Percentiles rank a stretch among this genome's conserved stretches.
phyloP scores from a whole-genome alignment of 2,329 filamentous ascomycete genomes.

The Cladosporium sphaerospermum region DNA sequence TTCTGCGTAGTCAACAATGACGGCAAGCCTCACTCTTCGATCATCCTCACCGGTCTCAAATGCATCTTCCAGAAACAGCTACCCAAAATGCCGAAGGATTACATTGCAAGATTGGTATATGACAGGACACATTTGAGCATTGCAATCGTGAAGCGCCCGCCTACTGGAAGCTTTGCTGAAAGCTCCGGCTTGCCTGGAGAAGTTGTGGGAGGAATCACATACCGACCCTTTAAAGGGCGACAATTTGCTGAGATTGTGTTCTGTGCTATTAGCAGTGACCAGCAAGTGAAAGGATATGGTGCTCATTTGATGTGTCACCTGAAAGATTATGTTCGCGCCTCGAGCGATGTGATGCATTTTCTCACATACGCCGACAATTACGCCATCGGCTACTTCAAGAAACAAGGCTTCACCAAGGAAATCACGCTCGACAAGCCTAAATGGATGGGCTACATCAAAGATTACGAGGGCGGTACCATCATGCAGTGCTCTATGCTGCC shows the following conservation, averaged over 20 bases:
- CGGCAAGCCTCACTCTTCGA: slow-evolving; percentile 75
- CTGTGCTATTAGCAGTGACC: slow-evolving; percentile 93
- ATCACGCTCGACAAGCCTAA: slow-evolving; percentile 83
- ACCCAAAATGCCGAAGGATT: slow-evolving; percentile 99
- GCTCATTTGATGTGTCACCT: slow-evolving; percentile 97
- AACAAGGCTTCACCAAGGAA: slow-evolving; percentile 97
- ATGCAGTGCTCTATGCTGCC: slow-evolving; percentile 99
- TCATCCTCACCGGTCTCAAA: slow-evolving; percentile 91
- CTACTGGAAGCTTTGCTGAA: slow-evolving; percentile 37
- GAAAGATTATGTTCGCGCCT: slow-evolving; percentile 97
- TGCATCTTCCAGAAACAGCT: slow-evolving; percentile 98
- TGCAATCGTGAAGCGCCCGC: slow-evolving; percentile 91
- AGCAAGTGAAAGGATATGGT: slow-evolving; percentile 97
- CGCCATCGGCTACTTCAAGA: slow-evolving; percentile 98
- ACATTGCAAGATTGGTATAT: slow-evolving; percentile 95
- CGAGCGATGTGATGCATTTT: slow-evolving; percentile 96
- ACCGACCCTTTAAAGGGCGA: slow-evolving; percentile 84
- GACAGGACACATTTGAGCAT: slow-evolving; percentile 94
- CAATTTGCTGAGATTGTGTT: slow-evolving; percentile 98
- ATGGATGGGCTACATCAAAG: slow-evolving; percentile 99
- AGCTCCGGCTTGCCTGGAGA: slow-evolving; percentile 27
- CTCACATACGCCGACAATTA: slow-evolving; percentile 98
- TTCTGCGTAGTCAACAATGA: slow-evolving; percentile 99
- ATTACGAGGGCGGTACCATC: slow-evolving; percentile 97
- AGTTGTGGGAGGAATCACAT: slow-evolving; percentile 76